Evolutionary conservation across 176 grass and related monocot species (phyloP), one percentile per base, ranked within the genome.

Genomic region (Bolboschoenus planiculmis): DNA sequence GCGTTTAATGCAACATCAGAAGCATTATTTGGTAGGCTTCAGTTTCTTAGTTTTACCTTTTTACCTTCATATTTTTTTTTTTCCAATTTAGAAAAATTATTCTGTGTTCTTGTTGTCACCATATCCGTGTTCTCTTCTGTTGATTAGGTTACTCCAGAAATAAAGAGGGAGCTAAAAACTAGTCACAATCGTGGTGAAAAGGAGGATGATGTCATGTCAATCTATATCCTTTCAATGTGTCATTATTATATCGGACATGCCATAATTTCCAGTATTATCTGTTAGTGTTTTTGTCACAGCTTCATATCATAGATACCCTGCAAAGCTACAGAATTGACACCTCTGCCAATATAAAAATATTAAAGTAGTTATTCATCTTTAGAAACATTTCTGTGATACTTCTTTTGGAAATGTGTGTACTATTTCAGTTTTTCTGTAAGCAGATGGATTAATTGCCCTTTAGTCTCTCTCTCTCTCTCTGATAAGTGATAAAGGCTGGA

Each of bases 131-230:
- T 11, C 13, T 83, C 78, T 6, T 84, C 20, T 85, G 16, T 50
- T 81, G 14, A 9, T 79, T 47, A 98, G 95, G 90, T 98, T 46
- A 95, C 95, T 75, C 95, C 90, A 46, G 95, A 98, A 88, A 95
- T 98, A 60, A 88, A 78, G 7, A 91, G 92, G 82, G 95, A 98
- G 61, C 89, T 98, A 4, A 80, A 81, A 74, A 83, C 72, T 56
- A 90, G 96, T 81, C 78, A 72, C 60, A 90, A 90, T 84, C 89
- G 89, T 56, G 96, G 90, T 14, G 89, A 91, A 84, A 94, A 89
- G 20, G 86, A 79, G 7, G 68, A 33, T 1, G 77, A 86, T 83
- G 20, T 37, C 11, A 86, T 91, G 87, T 81, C 85, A 34, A 93
- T 90, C 50, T 88, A 92, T 94, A 89, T 94, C 92, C 85, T 94